Evolutionary conservation across 306 rosid genomes (phyloP).

Genomic region (Mucuna pruriens): DNA sequence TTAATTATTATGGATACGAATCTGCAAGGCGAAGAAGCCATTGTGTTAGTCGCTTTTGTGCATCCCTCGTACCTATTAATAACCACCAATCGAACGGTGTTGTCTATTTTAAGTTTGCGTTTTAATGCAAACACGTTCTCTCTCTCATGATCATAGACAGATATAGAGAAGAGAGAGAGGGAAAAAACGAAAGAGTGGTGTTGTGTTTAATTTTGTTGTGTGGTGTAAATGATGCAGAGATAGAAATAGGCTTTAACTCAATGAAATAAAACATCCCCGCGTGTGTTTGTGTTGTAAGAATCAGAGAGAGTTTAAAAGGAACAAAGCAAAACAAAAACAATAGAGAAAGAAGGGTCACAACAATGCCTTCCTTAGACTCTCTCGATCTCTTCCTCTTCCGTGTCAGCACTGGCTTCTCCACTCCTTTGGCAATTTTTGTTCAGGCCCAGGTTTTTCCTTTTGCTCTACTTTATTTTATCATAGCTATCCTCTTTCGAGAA

Average conservation of each 20-base stretch:
- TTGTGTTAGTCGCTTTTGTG: not conserved
- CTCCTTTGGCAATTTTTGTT: slow-evolving; percentile 63
- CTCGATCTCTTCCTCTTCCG: slow-evolving; percentile 79
- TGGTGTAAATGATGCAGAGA: slow-evolving; percentile 42
- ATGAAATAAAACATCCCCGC: not conserved
- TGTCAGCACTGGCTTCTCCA: slow-evolving; percentile 53
- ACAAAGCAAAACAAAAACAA: not conserved
- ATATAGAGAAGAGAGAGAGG: slow-evolving; percentile 8
- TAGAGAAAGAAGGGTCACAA: slow-evolving; percentile 34
- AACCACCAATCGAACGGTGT: slow-evolving; percentile 49
- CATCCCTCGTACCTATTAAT: slow-evolving; percentile 21
- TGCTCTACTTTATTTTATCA: too few relatives aligned
- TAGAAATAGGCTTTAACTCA: slow-evolving; percentile 33
- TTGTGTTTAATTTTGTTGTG: slow-evolving; percentile 21
- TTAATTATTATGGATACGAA: not conserved
- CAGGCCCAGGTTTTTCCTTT: slow-evolving; percentile 79
- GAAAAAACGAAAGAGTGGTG: slow-evolving; percentile 5
- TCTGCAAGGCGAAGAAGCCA: slow-evolving; percentile 1
- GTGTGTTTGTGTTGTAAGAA: slow-evolving; percentile 38
- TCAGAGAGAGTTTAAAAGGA: slow-evolving; percentile 29
- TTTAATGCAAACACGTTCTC: not conserved
- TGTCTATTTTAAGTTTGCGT: slow-evolving; percentile 38
- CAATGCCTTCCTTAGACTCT: slow-evolving; percentile 66
- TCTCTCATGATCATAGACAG: not conserved
- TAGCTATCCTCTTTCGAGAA: too few relatives aligned